Percentiles rank a stretch among this genome's conserved stretches.
phyloP scores from a whole-genome alignment of 768 basidiomycete genomes.

The Pisolithus marmoratus region DNA sequence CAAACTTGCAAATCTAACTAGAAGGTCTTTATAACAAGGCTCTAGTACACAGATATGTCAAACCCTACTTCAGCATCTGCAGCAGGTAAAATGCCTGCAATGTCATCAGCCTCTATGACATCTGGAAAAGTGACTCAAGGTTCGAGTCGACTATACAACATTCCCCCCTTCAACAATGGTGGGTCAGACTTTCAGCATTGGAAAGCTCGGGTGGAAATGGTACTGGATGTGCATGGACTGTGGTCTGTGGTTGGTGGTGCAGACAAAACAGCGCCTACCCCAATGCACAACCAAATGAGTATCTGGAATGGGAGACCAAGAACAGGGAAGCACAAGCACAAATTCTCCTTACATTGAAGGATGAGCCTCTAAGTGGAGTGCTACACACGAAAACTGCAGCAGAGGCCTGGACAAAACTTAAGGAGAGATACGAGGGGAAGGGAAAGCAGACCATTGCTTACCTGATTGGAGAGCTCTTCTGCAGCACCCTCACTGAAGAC shows the following conservation, averaged over 20 bases:
- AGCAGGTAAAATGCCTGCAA: no score
- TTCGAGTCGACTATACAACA: constrained; percentile 3
- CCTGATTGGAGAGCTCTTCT: constrained; percentile 18
- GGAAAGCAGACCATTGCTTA: constrained; percentile 17
- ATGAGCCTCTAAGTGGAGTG: constrained; percentile 18
- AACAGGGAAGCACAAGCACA: constrained; percentile 16
- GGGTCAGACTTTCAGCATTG: constrained; percentile 9
- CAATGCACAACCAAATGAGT: background rate
- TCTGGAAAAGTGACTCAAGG: no score
- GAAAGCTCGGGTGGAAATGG: constrained; percentile 8
- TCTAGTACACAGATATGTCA: no score
- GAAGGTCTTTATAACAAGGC: no score
- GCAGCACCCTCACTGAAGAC: constrained; percentile 13
- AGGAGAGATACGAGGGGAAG: constrained; percentile 15
- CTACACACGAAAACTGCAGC: constrained; percentile 5
- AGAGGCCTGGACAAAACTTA: constrained; percentile 17
- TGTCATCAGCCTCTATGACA: no score
- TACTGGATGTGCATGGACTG: constrained; percentile 11
- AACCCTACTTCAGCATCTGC: no score
- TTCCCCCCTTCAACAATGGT: constrained; percentile 5
- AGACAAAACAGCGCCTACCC: background rate
- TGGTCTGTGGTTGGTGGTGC: constrained; percentile 1
- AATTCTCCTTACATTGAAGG: constrained; percentile 19
- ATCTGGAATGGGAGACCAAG: background rate
- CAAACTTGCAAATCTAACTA: no score